Base-by-base conservation (phyloP, 2,329 filamentous ascomycete species). In the Botrytis deweyae region DNA sequence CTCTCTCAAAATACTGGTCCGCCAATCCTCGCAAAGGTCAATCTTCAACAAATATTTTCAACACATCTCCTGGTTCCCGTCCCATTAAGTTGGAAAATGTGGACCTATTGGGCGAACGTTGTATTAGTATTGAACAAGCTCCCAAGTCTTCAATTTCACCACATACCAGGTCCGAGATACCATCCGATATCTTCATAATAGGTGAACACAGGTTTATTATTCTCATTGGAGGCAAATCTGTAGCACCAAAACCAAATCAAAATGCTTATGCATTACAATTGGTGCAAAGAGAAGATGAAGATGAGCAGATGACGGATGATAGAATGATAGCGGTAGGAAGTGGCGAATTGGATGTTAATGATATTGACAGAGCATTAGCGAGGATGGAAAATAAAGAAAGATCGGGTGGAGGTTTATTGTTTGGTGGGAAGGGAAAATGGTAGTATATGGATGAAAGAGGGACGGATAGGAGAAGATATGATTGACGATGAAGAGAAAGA, bases 351-450 rank as follows among this genome's bases (percentile, higher is more conserved):
- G 89, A 90, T 79, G 89, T 91, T 63, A 88, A 90, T 85, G 88
- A 89, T 77, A 90, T 91, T 78, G 89, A 91, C 77, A 86, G 88
- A 74, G 87, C 86, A 67, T 81, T 91, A 70, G 85, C 88, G 66
- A 84, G 82, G 68, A 84, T 91, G 87, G 86, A 89, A 55, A 77
- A 79, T 40, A 76, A 22, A 71, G 72, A 22, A 44, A 72, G 20
- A 76, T 75, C 36, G 73, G 73, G 70, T 78, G 79, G 49, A 29
- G 40, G 29, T 12, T 38, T 72, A 58, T 72, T 77, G 36, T 76
- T 79, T 69, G 62, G 61, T 44, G 46, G 18, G 4, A 67, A 84
- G 82, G 66, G 83, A 91, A 87, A 86, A 89, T 59, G 77, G 80
- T 65, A 76, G 76, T 29, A 73, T 67, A 22, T 62, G 71, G 14